phyloP scores from a whole-genome alignment of 2,329 filamentous ascomycete genomes.

The Curvularia eragrostidis region DNA sequence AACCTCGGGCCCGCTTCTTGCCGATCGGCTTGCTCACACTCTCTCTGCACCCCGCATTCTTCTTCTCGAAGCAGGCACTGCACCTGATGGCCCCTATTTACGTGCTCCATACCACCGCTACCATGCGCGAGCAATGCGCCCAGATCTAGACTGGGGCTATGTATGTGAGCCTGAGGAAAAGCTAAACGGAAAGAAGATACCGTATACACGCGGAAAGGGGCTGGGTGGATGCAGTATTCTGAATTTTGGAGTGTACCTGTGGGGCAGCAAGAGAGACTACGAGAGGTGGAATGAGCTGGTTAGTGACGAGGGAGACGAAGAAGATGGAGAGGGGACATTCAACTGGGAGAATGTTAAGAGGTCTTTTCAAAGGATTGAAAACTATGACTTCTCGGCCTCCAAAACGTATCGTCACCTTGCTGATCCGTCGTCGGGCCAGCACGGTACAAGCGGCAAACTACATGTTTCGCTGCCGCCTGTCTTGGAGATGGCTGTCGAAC shows the following conservation, averaged over 20 bases:
- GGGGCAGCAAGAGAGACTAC: constrained; percentile 66
- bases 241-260: constrained; percentile 52
- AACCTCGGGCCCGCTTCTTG: constrained; percentile 65
- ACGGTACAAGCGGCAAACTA: constrained; percentile 53
- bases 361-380: constrained; percentile 62
- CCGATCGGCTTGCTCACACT: constrained; percentile 59
- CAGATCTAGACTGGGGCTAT: constrained; percentile 60
- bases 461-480: constrained; percentile 56
- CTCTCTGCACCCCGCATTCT: constrained; percentile 60
- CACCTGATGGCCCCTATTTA: constrained; percentile 53
- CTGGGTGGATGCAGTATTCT: constrained; percentile 58
- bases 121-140: constrained; percentile 51
- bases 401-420: constrained; percentile 55
- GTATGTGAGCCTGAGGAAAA: constrained; percentile 42
- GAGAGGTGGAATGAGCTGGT: constrained; percentile 65
- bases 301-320: constrained; percentile 42
- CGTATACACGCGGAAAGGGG: constrained; percentile 57
- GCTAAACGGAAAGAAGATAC: constrained; percentile 52
- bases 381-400: constrained; percentile 53
- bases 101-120: constrained; percentile 63
- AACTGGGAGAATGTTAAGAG: constrained; percentile 61
- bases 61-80: constrained; percentile 67
- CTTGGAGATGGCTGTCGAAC: constrained; percentile 63
- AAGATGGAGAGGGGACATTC: constrained; percentile 63
- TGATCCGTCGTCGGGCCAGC: constrained; percentile 52